phyloP scores from a whole-genome alignment of 768 basidiomycete species.

The Boletus sensibilis region DNA sequence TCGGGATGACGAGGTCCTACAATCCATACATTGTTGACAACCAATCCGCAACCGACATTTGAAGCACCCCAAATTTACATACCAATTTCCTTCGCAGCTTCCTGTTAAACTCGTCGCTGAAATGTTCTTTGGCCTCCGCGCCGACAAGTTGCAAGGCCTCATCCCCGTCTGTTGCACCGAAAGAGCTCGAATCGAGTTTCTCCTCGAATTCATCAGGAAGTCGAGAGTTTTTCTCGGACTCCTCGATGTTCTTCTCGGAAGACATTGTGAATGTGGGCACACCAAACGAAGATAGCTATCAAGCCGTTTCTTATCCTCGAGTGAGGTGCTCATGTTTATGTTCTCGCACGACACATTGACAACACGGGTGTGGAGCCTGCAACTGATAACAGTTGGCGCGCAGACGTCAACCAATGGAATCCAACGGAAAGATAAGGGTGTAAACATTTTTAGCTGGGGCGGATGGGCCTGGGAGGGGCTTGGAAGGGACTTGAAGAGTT shows the following conservation, averaged over 20 bases:
- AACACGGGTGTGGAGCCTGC: not conserved
- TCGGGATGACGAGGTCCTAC: constrained; percentile 52
- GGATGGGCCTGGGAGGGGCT: not conserved
- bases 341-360: constrained; percentile 5
- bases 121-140: constrained; percentile 45
- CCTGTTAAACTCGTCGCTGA: constrained; percentile 60
- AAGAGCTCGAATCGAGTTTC: constrained; percentile 29
- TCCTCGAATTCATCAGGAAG: constrained; percentile 31
- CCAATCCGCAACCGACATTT: not conserved
- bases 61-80: constrained; percentile 10
- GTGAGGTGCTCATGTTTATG: constrained; percentile 1
- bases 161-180: constrained; percentile 48
- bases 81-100: constrained; percentile 61
- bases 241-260: constrained; percentile 14
- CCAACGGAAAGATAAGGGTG: constrained; percentile 17
- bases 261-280: constrained; percentile 16
- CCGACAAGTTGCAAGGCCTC: constrained; percentile 64
- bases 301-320: constrained; percentile 12
- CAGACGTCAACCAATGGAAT: not conserved
- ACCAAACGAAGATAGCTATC: not conserved
- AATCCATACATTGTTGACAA: not conserved
- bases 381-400: constrained; percentile 8
- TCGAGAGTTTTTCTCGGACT: constrained; percentile 16
- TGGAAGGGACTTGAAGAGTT: not conserved
- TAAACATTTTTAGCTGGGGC: constrained; percentile 10